Evolutionary conservation across 345 rosid species (phyloP), one percentile per base, ranked within the genome.

Genomic region (Citrus hindsii): DNA sequence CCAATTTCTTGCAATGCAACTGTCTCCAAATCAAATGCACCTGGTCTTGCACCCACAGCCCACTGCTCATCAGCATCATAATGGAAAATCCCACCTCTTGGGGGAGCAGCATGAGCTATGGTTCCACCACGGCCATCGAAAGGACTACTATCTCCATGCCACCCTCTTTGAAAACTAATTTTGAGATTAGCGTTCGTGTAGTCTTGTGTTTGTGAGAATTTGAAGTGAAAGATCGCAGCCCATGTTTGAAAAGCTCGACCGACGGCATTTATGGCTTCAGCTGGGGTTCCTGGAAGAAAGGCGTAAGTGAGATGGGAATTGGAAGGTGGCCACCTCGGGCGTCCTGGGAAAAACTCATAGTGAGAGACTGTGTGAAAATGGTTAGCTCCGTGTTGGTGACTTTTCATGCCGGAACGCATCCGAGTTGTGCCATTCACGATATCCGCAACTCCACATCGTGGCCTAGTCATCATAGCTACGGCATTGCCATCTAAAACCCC

Each of bases 1-100:
- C 86, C 88, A 1, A 85, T 83, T 69, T 86, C 89, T 48, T 86
- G 87, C 67, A 85, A 30, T 0, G 82, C 91, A 22, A 86, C 77
- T 0, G 86, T 62, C 63, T n/a, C n/a, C n/a, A n/a, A n/a, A n/a
- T n/a, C n/a, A n/a, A n/a, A n/a, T n/a, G n/a, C n/a, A n/a, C n/a
- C 78, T 1, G 21, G 38, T 3, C 0, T 7, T 25, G 55, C 67
- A 18, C 71, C 73, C 2, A 28, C 81, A 6, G 67, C 10, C 84
- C 84, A 88, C 0, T 0, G 4, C 61, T 84, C 86, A n/a, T 81
- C 85, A 2, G 76, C 85, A 53, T 86, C 86, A 10, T 33, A 84
- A 53, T 82, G 83, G 37, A 85, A 79, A 18, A 56, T 61, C 32
- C 87, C 87, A 2, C 8, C 19, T 3, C 64, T 32, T 7, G 89